Evolutionary conservation across 306 rosid genomes (phyloP).

Genomic region (Cucurbita maxima): DNA sequence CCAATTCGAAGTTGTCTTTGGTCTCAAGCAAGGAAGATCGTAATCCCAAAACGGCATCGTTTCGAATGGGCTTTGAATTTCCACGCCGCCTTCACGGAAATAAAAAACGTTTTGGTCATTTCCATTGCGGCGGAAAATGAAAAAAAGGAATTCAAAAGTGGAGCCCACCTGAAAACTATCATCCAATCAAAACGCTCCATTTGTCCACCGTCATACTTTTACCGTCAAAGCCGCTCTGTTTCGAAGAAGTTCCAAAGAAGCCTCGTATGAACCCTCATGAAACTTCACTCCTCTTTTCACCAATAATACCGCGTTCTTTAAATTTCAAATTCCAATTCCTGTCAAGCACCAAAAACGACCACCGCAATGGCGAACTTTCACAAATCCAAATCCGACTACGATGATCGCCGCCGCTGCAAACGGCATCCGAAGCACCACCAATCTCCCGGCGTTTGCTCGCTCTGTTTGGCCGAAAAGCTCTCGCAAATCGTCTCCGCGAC

Average conservation of each 20-base stretch:
- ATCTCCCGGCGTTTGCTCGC: slow-evolving; percentile 9
- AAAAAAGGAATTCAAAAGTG: neutral
- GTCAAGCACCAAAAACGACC: neutral
- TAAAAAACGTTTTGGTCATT: neutral
- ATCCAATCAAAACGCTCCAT: neutral
- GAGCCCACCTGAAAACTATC: neutral
- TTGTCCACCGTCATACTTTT: neutral
- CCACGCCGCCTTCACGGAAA: neutral
- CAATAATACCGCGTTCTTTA: neutral
- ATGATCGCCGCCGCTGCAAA: neutral
- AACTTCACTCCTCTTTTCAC: neutral
- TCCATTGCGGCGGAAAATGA: neutral
- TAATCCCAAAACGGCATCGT: neutral
- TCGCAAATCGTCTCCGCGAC: neutral
- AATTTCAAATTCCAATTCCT: neutral
- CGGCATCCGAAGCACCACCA: neutral
- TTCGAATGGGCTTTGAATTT: neutral
- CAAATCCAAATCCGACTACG: neutral
- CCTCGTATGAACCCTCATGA: neutral
- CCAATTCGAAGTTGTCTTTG: neutral
- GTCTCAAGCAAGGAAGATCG: neutral
- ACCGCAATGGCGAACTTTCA: neutral
- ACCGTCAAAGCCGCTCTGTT: neutral
- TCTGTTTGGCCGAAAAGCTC: slow-evolving; percentile 6
- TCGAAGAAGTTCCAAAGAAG: neutral